A percentile compares a stretch with the other conserved stretches of the same genome.
phyloP scores from a whole-genome alignment of 2,329 filamentous ascomycete species.

The Blastomyces parvus region DNA sequence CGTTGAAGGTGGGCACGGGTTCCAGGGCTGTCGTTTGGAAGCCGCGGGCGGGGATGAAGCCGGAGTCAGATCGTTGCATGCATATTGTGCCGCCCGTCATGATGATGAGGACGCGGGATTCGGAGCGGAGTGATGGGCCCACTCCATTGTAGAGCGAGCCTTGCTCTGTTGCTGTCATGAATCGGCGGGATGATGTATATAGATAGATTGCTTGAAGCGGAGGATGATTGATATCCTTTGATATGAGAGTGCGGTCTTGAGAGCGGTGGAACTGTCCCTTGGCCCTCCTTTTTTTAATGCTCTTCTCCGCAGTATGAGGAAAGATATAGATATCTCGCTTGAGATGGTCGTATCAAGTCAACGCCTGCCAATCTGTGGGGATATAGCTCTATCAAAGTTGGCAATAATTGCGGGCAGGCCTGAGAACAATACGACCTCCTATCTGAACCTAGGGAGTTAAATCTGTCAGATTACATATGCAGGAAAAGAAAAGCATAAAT shows the following conservation, averaged over 20 bases:
- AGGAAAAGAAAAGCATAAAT: background rate
- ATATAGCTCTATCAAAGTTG: background rate
- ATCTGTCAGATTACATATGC: background rate
- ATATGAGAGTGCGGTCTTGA: background rate
- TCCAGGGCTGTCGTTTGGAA: conserved; percentile 78
- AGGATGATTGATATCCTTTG: background rate
- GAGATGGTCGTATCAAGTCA: background rate
- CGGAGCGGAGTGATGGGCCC: conserved; percentile 32
- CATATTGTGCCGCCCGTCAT: conserved; percentile 79
- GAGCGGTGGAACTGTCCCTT: background rate
- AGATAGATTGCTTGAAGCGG: background rate
- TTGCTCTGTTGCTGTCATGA: background rate
- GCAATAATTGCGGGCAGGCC: background rate
- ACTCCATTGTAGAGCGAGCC: background rate
- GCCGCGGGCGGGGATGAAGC: conserved; percentile 67
- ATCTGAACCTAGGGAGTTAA: background rate
- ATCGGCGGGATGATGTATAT: background rate
- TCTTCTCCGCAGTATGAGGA: background rate
- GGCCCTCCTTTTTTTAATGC: background rate
- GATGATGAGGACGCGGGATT: conserved; percentile 77
- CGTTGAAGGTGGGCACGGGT: conserved; percentile 76
- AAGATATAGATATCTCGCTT: background rate
- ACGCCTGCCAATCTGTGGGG: background rate
- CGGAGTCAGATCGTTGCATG: conserved; percentile 73
- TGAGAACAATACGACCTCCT: background rate